phyloP scores from a whole-genome alignment of 2,329 filamentous ascomycete species.

The Keithomyces neogunnii region DNA sequence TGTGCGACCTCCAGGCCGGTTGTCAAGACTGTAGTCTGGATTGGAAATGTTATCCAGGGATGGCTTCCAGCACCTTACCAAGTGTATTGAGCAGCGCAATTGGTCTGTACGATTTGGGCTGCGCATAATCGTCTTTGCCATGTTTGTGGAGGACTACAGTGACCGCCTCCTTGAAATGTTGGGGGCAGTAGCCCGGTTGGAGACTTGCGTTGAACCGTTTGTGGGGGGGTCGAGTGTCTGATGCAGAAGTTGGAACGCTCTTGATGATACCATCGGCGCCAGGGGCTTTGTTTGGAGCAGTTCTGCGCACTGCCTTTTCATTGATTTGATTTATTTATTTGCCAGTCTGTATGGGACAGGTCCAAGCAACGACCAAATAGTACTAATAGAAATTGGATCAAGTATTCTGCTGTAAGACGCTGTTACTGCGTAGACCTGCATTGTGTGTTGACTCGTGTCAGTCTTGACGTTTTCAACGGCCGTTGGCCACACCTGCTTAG shows the following conservation, averaged over 20 bases:
- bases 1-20: neutral
- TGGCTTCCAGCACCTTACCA: slow-evolving; percentile 9
- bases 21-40: slow-evolving; percentile 2
- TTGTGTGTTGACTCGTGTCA: no score
- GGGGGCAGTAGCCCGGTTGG: slow-evolving; percentile 9
- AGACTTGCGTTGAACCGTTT: slow-evolving; percentile 12
- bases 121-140: slow-evolving; percentile 12
- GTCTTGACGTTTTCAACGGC: no score
- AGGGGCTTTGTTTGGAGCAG: slow-evolving; percentile 12
- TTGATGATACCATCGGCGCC: slow-evolving; percentile 14
- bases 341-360: no score
- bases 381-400: no score
- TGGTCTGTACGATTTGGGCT: slow-evolving; percentile 12
- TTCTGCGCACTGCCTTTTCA: slow-evolving; percentile 8
- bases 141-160: slow-evolving; percentile 11
- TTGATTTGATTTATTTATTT: no score
- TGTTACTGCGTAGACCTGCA: no score
- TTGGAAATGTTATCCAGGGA: slow-evolving; percentile 2
- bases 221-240: slow-evolving; percentile 9
- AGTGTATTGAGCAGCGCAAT: slow-evolving; percentile 8
- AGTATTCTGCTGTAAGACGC: no score
- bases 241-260: slow-evolving; percentile 6
- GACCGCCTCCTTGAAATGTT: slow-evolving; percentile 10
- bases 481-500: no score
- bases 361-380: no score